Conservation (phyloP, 805 yeast species). For the Aciculoconidium aculeatum region DNA sequence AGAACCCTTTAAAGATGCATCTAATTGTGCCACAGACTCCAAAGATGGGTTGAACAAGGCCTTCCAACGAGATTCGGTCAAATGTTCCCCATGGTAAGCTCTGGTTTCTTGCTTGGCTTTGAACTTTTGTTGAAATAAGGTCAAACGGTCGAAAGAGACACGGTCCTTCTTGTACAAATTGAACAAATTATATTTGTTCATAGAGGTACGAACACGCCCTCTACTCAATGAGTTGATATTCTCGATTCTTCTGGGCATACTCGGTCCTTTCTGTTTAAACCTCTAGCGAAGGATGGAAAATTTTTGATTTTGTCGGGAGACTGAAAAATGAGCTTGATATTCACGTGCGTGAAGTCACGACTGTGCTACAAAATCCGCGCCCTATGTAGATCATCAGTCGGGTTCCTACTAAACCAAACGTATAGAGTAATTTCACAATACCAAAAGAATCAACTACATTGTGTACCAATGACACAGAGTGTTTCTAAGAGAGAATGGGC, state of each 20-base stretch:
- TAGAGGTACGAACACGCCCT: conserved; percentile 79
- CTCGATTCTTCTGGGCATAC: conserved; percentile 60
- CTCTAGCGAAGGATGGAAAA: conserved; percentile 2
- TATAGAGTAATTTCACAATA: too few species aligned
- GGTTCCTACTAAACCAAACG: too few species aligned
- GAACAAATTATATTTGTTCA: conserved; percentile 88
- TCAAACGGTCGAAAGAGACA: conserved; percentile 48
- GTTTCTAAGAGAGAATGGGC: conserved; percentile 47
- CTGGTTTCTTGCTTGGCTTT: conserved; percentile 85
- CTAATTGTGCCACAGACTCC: conserved; percentile 84
- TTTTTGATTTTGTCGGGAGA: too few species aligned
- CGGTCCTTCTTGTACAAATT: conserved; percentile 73
- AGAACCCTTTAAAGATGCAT: conserved; percentile 66
- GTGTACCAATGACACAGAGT: background rate
- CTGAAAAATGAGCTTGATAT: too few species aligned
- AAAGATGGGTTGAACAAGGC: conserved; percentile 61
- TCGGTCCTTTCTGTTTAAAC: conserved; percentile 2
- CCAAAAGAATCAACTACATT: conserved; percentile 2
- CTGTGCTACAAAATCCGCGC: too few species aligned
- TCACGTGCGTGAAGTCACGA: too few species aligned
- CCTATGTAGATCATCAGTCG: too few species aligned
- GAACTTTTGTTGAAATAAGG: conserved; percentile 92
- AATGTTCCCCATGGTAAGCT: conserved; percentile 91
- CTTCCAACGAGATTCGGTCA: conserved; percentile 81
- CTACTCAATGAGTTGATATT: conserved; percentile 53